Percentiles rank a stretch among this genome's conserved stretches.
These are phyloP conservation scores for Litchi chinensis DNA, from an alignment of 345 rosid species.

Conservation along the genomic window DNA sequence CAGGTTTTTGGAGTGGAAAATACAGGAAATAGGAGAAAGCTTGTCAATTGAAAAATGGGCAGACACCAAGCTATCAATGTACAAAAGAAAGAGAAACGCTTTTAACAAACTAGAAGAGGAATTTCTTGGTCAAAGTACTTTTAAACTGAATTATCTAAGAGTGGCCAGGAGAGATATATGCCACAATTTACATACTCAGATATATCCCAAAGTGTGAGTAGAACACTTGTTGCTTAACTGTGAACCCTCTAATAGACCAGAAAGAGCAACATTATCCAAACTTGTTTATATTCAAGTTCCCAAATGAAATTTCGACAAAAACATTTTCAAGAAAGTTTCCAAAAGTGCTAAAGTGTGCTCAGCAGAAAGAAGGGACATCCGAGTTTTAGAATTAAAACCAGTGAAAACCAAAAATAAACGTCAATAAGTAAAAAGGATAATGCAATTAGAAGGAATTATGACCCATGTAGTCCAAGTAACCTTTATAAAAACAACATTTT, in stretches of 20 bases:
- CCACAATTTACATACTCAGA: background rate
- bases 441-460: background rate
- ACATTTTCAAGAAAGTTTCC: background rate
- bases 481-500: background rate
- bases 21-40: background rate
- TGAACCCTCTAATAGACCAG: no score
- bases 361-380: background rate
- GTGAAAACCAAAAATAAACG: background rate
- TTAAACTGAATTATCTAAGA: background rate
- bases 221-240: no score
- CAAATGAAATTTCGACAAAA: background rate
- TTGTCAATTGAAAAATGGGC: background rate
- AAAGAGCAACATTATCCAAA: no score
- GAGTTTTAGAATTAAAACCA: background rate
- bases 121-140: background rate
- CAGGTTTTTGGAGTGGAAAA: background rate
- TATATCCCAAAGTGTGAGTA: background rate
- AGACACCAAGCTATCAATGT: background rate
- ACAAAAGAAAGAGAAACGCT: background rate
- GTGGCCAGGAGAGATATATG: background rate
- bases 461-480: conserved; percentile 3
- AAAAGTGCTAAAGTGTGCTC: background rate
- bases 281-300: background rate
- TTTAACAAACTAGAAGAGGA: background rate
- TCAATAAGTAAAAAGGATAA: background rate